phyloP scores from a whole-genome alignment of 1,284 basidiomycete species.

The Ceratobasidium sp. region DNA sequence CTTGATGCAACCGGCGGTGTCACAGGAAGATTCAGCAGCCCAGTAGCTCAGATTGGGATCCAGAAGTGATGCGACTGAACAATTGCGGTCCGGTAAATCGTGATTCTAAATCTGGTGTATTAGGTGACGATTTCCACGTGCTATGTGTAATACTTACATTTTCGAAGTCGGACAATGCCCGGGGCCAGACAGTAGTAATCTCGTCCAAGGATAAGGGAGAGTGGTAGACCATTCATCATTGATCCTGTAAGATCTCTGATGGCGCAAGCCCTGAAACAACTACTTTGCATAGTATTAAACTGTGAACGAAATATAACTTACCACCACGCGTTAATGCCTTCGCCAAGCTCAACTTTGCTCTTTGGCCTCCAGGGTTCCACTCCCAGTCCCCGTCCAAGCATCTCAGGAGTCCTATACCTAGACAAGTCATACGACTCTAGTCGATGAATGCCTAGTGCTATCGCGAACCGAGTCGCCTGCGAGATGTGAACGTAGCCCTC shows the following conservation, averaged over 20 bases:
- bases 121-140: no score
- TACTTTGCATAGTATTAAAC: neutral
- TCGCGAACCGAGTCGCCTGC: conserved; percentile 49
- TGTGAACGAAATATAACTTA: neutral
- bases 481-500: conserved; percentile 76
- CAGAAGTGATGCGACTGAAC: conserved; percentile 1
- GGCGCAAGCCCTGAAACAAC: conserved; percentile 12
- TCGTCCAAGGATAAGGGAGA: neutral
- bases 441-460: conserved; percentile 2
- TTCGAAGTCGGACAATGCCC: neutral
- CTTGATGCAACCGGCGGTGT: neutral
- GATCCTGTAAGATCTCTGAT: neutral
- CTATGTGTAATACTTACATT: no score
- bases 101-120: neutral
- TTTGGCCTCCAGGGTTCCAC: neutral
- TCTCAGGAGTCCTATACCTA: neutral
- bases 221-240: conserved; percentile 10
- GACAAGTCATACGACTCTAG: conserved; percentile 1
- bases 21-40: neutral
- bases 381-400: neutral
- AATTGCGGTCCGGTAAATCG: neutral
- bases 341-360: conserved; percentile 3
- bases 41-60: neutral
- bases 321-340: conserved; percentile 20
- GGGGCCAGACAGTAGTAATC: conserved; percentile 16